Percentiles rank a stretch among this genome's conserved stretches.
Conservation (phyloP, 176 grass and related monocot genomes). For the Oryza rufipogon region DNA sequence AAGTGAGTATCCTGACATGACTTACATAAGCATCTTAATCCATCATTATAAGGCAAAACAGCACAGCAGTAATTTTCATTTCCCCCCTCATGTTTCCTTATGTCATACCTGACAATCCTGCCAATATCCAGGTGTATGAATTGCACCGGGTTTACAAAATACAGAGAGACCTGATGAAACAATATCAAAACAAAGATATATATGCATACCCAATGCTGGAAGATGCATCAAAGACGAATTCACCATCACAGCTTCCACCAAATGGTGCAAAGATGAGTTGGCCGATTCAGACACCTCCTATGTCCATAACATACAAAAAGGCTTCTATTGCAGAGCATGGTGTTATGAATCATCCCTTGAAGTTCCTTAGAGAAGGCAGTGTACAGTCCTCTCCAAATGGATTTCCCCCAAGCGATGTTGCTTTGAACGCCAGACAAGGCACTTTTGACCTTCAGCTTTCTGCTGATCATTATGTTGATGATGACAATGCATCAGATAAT, state of each 20-base stretch:
- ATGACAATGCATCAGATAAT: constrained; percentile 47
- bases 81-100: constrained; percentile 8
- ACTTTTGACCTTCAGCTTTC: constrained; percentile 68
- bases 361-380: constrained; percentile 76
- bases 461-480: constrained; percentile 61
- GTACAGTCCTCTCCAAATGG: constrained; percentile 74
- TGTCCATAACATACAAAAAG: constrained; percentile 35
- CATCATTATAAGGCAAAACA: background rate
- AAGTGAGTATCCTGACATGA: constrained; percentile 53
- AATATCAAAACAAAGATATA: constrained; percentile 52
- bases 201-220: constrained; percentile 34
- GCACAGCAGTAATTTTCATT: background rate
- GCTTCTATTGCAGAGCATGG: constrained; percentile 34
- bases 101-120: constrained; percentile 28
- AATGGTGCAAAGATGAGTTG: constrained; percentile 47
- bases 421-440: constrained; percentile 37
- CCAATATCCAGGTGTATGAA: constrained; percentile 82
- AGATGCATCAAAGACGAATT: constrained; percentile 66
- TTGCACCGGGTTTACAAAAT: constrained; percentile 91
- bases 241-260: constrained; percentile 62
- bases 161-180: constrained; percentile 82
- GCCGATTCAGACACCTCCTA: constrained; percentile 40
- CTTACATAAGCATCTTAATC: constrained; percentile 18
- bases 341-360: constrained; percentile 53
- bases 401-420: constrained; percentile 41